Evolutionary conservation across 2,329 filamentous ascomycete species (phyloP).

Genomic region (Scytalidium sp.): DNA sequence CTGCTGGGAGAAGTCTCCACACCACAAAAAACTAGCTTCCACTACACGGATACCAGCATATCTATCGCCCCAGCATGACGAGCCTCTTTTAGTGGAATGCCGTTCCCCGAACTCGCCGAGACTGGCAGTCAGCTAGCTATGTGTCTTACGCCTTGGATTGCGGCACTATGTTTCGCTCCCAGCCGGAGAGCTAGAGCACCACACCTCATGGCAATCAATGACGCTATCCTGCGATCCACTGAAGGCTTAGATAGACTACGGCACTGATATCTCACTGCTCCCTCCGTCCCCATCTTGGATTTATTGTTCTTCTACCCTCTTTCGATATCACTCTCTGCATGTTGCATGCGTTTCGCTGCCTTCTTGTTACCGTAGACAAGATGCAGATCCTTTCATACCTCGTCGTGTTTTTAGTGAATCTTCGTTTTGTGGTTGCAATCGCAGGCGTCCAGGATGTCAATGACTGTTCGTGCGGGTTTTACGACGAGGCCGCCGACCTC

Average conservation of each 20-base stretch:
- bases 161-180: background rate
- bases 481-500: conserved; percentile 32
- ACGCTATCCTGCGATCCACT: background rate
- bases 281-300: background rate
- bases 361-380: background rate
- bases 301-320: background rate
- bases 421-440: background rate
- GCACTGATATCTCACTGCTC: background rate
- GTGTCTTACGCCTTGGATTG: background rate
- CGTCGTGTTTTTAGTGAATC: background rate
- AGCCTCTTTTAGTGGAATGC: background rate
- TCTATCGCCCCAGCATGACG: background rate
- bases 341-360: background rate
- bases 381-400: too few species aligned
- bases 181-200: background rate
- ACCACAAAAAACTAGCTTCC: too few species aligned
- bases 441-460: conserved; percentile 3
- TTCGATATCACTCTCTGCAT: too few species aligned
- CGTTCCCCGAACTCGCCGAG: background rate
- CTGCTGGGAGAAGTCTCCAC: too few species aligned
- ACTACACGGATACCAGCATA: background rate
- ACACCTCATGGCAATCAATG: background rate
- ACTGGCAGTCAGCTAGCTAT: too few species aligned
- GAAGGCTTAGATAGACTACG: background rate
- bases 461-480: conserved; percentile 43